phyloP scores from a whole-genome alignment of 768 basidiomycete genomes.

The Kwoniella europaea region DNA sequence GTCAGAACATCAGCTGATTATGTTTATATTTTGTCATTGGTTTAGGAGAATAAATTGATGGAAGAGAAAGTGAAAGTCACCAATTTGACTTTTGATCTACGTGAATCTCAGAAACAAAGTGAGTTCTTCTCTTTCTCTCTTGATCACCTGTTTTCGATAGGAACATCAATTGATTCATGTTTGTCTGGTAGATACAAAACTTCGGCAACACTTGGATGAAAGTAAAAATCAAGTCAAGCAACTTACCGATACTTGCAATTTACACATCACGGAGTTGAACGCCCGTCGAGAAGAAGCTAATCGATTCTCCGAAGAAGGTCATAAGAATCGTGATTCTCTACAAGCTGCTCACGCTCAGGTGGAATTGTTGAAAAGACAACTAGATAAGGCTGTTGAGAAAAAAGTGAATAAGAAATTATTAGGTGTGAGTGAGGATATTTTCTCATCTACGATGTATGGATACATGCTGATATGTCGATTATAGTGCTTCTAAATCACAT shows the following conservation, averaged over 20 bases:
- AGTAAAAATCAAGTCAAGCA: conserved; percentile 35
- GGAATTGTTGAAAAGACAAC: conserved; percentile 41
- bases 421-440: conserved; percentile 38
- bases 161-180: background rate
- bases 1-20: background rate
- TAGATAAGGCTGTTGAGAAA: conserved; percentile 46
- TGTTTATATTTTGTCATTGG: background rate
- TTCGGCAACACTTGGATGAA: conserved; percentile 46
- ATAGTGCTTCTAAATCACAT: background rate
- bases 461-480: background rate
- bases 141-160: too few species aligned
- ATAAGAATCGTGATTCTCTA: conserved; percentile 30
- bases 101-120: conserved; percentile 42
- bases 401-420: conserved; percentile 48
- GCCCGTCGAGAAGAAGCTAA: conserved; percentile 34
- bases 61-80: conserved; percentile 33
- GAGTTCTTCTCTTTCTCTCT: too few species aligned
- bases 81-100: conserved; percentile 34
- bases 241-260: conserved; percentile 28
- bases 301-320: conserved; percentile 28
- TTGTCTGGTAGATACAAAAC: conserved; percentile 31
- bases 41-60: conserved; percentile 32
- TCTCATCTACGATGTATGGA: too few species aligned
- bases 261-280: conserved; percentile 41
- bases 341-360: conserved; percentile 42